Evolutionary conservation across 352 stramenopile genomes (phyloP), one percentile per base, ranked within the genome.

Genomic region (Phytopythium litorale): DNA sequence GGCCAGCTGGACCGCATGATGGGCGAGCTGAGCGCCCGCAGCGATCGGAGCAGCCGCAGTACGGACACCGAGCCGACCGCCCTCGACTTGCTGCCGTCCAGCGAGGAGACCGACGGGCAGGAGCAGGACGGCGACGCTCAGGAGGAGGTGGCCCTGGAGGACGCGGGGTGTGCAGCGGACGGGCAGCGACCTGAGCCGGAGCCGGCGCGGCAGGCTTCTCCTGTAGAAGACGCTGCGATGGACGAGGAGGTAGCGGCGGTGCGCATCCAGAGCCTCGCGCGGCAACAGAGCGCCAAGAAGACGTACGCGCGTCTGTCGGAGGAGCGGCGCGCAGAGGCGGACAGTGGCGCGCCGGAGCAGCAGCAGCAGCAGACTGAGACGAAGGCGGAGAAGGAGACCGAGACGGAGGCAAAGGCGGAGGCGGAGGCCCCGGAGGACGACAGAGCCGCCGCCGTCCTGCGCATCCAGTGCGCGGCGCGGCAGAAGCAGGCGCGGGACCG

Each of bases 1-100:
- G 62, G 63, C 25, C 78, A 76, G 7, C 63, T 89, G n/a, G 71
- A 89, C 59, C 62, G 63, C 28, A 84, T 92, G 69, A 81, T 92
- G 68, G 59, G 57, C 4, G 60, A 60, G 19, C 25, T 32, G 38
- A 58, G 53, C 21, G 35, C 16, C 35, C 25, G 33, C 38, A 45
- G 33, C 25, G 33, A 45, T 7, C 11, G 33, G 16, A 37, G 21
- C 23, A 32, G 35, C 21, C 1, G 21, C 2, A 23, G 53, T 7
- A 21, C 35, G 1, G 25, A 37, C 5, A 25, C 48, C 15, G 25
- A 38, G 25, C 25, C 48, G 5, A 54, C 6, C 48, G 13, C 23
- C 6, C 23, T 54, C 25, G 48, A 54, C 48, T 37, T 54, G 48
- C 25, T 54, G 48, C 19, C 48, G 48, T 15, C 33, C 33, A 38